Conservation (phyloP, 2,329 filamentous ascomycete species). For the Neonectria neomacrospora region DNA sequence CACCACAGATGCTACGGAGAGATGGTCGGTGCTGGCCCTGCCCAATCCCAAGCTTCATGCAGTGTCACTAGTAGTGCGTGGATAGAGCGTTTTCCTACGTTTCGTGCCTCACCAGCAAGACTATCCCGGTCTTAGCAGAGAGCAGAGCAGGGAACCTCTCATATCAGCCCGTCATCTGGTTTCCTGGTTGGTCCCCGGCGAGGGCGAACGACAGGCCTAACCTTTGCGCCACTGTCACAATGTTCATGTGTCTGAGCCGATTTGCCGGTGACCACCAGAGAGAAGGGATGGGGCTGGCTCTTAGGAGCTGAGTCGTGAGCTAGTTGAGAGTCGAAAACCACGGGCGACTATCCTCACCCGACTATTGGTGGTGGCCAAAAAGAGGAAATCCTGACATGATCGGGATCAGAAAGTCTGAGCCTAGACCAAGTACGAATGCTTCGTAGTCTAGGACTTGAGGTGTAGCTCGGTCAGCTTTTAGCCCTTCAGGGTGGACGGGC, state of each 20-base stretch:
- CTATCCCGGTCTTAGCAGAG: constrained; percentile 21
- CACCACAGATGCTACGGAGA: constrained; percentile 14
- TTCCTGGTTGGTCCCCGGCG: constrained; percentile 7
- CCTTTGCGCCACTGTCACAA: constrained; percentile 5
- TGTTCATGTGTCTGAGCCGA: constrained; percentile 1
- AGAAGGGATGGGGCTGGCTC: background rate
- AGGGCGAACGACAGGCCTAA: constrained; percentile 17
- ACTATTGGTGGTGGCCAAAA: constrained; percentile 30
- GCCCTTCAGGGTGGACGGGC: background rate
- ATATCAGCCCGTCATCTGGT: constrained; percentile 22
- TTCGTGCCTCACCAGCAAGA: constrained; percentile 10
- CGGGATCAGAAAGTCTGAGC: background rate
- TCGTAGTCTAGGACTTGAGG: background rate
- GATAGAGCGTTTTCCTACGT: constrained; percentile 4
- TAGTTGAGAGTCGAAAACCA: constrained; percentile 11
- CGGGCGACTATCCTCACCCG: constrained; percentile 32
- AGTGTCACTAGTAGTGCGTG: constrained; percentile 9
- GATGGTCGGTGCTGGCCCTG: constrained; percentile 9
- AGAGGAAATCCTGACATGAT: constrained; percentile 1
- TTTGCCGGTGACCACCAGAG: background rate
- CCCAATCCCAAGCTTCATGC: constrained; percentile 5
- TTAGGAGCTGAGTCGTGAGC: background rate
- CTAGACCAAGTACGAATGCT: background rate
- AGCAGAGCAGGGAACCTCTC: background rate
- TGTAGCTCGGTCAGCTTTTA: constrained; percentile 1